phyloP scores from a whole-genome alignment of 169 alveolate genomes.

The Plasmodium inui region DNA sequence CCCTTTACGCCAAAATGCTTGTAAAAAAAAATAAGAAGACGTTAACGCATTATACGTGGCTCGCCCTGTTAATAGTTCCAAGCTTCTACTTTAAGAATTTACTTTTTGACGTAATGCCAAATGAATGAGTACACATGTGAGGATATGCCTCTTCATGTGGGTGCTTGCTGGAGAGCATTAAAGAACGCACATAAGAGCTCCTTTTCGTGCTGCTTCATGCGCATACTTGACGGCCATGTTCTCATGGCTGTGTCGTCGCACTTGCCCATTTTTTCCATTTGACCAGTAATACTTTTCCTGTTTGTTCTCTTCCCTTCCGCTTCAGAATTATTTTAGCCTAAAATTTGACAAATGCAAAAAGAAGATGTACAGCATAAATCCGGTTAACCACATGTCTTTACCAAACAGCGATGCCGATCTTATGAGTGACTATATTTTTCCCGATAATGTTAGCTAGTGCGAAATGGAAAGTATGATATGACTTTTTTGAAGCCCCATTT shows the following conservation, averaged over 20 bases:
- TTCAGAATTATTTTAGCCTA: constrained; percentile 56
- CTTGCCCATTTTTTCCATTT: neutral
- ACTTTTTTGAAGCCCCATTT: neutral
- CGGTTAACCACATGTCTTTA: neutral
- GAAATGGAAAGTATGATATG: neutral
- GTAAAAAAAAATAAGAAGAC: constrained; percentile 44
- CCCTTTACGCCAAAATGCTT: constrained; percentile 35
- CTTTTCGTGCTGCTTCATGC: neutral
- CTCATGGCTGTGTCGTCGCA: neutral
- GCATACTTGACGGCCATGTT: neutral
- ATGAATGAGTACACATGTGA: constrained; percentile 9
- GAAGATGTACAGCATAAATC: constrained; percentile 18
- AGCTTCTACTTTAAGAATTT: constrained; percentile 51
- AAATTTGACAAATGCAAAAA: constrained; percentile 46
- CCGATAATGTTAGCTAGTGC: constrained; percentile 11
- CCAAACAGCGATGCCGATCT: constrained; percentile 14
- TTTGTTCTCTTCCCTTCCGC: neutral
- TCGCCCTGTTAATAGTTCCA: constrained; percentile 54
- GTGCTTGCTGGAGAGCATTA: neutral
- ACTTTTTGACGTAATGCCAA: constrained; percentile 62
- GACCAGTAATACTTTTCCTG: neutral
- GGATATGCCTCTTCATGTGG: neutral
- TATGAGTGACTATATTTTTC: constrained; percentile 4
- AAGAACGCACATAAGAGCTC: neutral
- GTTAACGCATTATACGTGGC: constrained; percentile 27